Evolutionary conservation across 495 filamentous ascomycete genomes (phyloP), one percentile per base, ranked within the genome.

Genomic region (Penicillium angulare): DNA sequence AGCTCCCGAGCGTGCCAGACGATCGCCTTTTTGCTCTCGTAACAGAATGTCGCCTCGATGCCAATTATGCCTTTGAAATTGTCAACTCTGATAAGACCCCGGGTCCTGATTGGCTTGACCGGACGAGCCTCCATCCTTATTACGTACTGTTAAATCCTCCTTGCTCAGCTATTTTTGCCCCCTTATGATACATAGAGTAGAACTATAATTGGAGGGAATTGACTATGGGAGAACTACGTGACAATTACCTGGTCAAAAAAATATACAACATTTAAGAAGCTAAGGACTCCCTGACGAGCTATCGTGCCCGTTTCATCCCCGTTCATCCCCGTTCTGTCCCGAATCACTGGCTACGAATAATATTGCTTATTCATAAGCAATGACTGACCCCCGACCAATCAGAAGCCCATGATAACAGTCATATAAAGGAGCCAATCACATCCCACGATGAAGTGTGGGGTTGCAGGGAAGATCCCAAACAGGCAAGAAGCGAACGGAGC

Each of bases 1-100:
- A 41, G 38, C 16, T 22, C 29, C 17, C 42, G 50, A 15, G 10
- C 24, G 38, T 43, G 31, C 53, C 57, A 63, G 57, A 57, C 44
- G 60, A 64, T 64, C 61, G 22, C 18, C 52, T 50, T 55, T 63
- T 65, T 50, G 18, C 47, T 65, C 55, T 65, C 62, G 62, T 65
- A 65, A 65, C 45, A 56, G 47, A 55, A 52, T 45, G 21, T 26
- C 23, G 23, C 23, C 17, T 31, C 9, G 7, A 50, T 31, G 13
- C 45, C 39, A 52, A 61, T 58, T 61, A 61, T 50, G 39, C 36
- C 31, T 32, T 46, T 26, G 31, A 35, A 63, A 63, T 65, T 65
- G 62, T 65, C 62, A 65, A 34, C 15, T 32, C 42, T 38, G 62
- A 65, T 65, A 65, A 65, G 56, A 15, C 1, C n/a, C 5, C 1